phyloP scores from a whole-genome alignment of 2,329 filamentous ascomycete genomes.

The Chaetomium sp. region DNA sequence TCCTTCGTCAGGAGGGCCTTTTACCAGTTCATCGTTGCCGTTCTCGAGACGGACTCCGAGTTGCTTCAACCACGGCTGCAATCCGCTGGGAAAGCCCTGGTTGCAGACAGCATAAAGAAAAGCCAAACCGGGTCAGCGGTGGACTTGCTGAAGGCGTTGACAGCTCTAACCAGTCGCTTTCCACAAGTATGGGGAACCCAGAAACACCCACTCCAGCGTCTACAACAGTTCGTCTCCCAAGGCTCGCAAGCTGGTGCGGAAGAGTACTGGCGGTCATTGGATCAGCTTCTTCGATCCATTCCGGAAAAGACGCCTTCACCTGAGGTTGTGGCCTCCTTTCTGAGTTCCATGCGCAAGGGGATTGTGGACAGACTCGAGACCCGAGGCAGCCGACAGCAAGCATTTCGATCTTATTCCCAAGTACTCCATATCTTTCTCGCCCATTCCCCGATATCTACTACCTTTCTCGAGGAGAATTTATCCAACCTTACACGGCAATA shows the following conservation, averaged over 20 bases:
- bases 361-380: conserved; percentile 70
- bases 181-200: conserved; percentile 72
- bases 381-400: conserved; percentile 57
- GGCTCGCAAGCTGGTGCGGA: conserved; percentile 73
- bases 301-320: conserved; percentile 37
- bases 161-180: conserved; percentile 55
- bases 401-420: conserved; percentile 71
- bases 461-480: conserved; percentile 43
- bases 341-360: conserved; percentile 63
- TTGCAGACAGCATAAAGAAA: conserved; percentile 66
- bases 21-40: conserved; percentile 45
- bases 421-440: conserved; percentile 49
- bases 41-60: conserved; percentile 41
- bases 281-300: conserved; percentile 55
- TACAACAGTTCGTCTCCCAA: conserved; percentile 69
- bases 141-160: conserved; percentile 62
- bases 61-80: conserved; percentile 44
- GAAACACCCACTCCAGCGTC: conserved; percentile 46
- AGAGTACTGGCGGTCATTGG: conserved; percentile 67
- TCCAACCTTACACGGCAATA: conserved; percentile 52
- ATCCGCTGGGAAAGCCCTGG: conserved; percentile 51
- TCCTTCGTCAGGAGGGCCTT: conserved; percentile 43
- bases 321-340: conserved; percentile 52
- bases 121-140: conserved; percentile 68
- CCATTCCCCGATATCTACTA: conserved; percentile 36